Conservation (phyloP, 1,139 yeast genomes). For the Suhomyces atakaporum region DNA sequence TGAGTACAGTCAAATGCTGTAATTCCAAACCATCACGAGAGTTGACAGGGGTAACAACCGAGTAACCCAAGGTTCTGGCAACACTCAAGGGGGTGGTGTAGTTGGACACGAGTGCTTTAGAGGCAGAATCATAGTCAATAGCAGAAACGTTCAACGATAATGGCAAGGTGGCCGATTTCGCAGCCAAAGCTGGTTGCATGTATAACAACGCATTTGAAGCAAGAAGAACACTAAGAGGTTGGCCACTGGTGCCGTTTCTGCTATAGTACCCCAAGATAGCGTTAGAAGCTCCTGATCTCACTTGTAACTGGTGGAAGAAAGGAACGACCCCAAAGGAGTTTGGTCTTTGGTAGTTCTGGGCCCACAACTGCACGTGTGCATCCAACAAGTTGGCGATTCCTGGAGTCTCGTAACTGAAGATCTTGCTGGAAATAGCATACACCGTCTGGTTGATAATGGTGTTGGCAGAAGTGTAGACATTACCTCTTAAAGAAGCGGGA, state of each 20-base stretch:
- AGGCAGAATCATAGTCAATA: constrained; percentile 59
- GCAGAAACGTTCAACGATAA: constrained; percentile 75
- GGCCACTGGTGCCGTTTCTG: constrained; percentile 41
- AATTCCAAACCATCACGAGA: constrained; percentile 53
- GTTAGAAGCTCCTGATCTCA: constrained; percentile 83
- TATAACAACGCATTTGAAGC: constrained; percentile 69
- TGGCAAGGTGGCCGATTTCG: constrained; percentile 47
- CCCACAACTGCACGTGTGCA: constrained; percentile 63
- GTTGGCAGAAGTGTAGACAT: constrained; percentile 62
- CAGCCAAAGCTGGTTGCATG: constrained; percentile 58
- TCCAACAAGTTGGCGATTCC: constrained; percentile 66
- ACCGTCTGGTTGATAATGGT: constrained; percentile 65
- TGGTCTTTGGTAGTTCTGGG: constrained; percentile 46
- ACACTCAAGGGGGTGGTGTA: constrained; percentile 63
- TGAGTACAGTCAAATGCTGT: constrained; percentile 67
- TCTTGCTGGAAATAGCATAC: constrained; percentile 60
- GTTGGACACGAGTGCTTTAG: constrained; percentile 61
- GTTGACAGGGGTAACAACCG: constrained; percentile 71
- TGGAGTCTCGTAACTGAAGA: constrained; percentile 71
- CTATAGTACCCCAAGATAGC: constrained; percentile 73
- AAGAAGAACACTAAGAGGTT: constrained; percentile 55
- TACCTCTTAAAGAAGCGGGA: constrained; percentile 52
- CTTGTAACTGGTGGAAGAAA: constrained; percentile 60
- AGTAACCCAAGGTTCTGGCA: constrained; percentile 65
- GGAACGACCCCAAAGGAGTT: constrained; percentile 63